phyloP scores from a whole-genome alignment of 2,329 filamentous ascomycete genomes.

The Microcyclosporella mali region DNA sequence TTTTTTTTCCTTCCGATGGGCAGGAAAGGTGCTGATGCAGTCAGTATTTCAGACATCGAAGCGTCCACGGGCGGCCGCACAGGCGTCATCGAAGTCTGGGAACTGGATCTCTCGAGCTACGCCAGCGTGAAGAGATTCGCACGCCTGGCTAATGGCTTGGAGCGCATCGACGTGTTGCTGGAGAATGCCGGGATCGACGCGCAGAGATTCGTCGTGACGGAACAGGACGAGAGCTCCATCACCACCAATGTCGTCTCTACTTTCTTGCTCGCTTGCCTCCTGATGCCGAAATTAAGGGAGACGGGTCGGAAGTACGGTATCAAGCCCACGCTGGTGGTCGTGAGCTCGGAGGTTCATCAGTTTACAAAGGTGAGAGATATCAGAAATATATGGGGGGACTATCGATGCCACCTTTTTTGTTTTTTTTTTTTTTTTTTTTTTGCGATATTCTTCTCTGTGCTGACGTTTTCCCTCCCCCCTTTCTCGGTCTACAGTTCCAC shows the following conservation, averaged over 20 bases:
- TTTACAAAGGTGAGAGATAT: slow-evolving; percentile 28
- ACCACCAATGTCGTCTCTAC: slow-evolving; percentile 51
- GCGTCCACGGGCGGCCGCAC: slow-evolving; percentile 30
- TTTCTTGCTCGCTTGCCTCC: slow-evolving; percentile 44
- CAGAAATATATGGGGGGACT: too few relatives aligned
- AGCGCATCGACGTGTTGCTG: slow-evolving; percentile 33
- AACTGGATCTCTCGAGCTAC: slow-evolving; percentile 39
- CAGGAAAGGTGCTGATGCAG: too few relatives aligned
- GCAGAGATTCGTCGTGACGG: slow-evolving; percentile 27
- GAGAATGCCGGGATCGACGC: slow-evolving; percentile 41
- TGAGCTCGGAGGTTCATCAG: slow-evolving; percentile 41
- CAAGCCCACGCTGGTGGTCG: slow-evolving; percentile 35
- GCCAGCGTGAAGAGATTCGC: slow-evolving; percentile 35
- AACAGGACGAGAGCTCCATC: slow-evolving; percentile 45
- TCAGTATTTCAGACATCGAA: slow-evolving; percentile 32
- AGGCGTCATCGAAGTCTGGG: slow-evolving; percentile 41
- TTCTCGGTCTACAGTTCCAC: too few relatives aligned
- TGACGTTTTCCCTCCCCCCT: too few relatives aligned
- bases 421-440: too few relatives aligned
- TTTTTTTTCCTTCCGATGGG: too few relatives aligned
- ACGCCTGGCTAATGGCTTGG: slow-evolving; percentile 23
- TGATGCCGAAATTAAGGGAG: slow-evolving; percentile 48
- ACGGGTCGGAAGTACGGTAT: slow-evolving; percentile 31
- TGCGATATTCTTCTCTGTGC: too few relatives aligned
- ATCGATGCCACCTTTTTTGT: too few relatives aligned